Base-by-base conservation (phyloP, 2,329 filamentous ascomycete species). In the Thielaviopsis populi region DNA sequence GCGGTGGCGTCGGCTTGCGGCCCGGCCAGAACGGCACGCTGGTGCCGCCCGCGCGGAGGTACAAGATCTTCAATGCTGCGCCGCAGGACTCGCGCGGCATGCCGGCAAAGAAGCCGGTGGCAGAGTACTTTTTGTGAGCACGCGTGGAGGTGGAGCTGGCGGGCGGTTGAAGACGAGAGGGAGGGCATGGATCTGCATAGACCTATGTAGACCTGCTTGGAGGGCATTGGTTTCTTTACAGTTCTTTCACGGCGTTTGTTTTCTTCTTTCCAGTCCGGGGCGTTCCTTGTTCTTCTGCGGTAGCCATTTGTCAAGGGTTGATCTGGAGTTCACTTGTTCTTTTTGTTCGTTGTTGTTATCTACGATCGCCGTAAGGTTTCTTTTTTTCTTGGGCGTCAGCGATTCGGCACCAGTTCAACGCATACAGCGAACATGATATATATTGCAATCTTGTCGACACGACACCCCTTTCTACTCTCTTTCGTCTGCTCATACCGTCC, bases 91-190 rank as follows among this genome's bases (percentile, higher is more conserved):
- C 88, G 1, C 82, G 94, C 70, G 94, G 94, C 3, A 99, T 99
- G 94, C 94, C 94, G 66, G 94, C 94, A 2, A 99, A 99, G 82
- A 97, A 97, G 75, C 94, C 94, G 2, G 90, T 96, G 62, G 91
- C 91, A 15, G 92, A 97, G 76, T 99, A 97, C 78, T 99, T 99
- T 74, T 78, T 99, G 75, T 85, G 73, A 74, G 3, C 30, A 54
- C 19, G 24, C 19, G 30, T 22, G 42, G 33, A 37, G 33, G 33
- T 6, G 8, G 8, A 37, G 33, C 33, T 37, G 33, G 5, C 8
- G 8, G 33, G 33, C 33, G 33, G 7, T 37, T 4, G 6, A 10
- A 8, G 24, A 24, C 2, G 60, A 48, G 19, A 33, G 43, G 48
- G 59, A 19, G 17, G 22, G n/a, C n/a, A n/a, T n/a, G n/a, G n/a